Evolutionary conservation across 164 flowering plant species (phyloP), one percentile per base, ranked within the genome.

Genomic region (Tetrastigma voinierianum): DNA sequence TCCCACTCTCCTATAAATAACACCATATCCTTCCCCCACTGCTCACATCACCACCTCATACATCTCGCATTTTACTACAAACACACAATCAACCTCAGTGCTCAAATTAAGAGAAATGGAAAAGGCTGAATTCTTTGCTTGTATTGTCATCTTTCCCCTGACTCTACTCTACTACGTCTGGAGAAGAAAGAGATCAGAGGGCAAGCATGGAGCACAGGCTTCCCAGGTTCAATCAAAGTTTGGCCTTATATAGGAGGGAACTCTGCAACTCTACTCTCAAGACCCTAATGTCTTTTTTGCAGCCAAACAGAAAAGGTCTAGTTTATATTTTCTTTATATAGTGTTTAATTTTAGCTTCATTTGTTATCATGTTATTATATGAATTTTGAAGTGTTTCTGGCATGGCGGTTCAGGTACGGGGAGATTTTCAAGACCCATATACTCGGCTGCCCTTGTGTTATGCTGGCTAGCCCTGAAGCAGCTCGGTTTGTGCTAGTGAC

Each of bases 401-500:
- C 3, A 8, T 62, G 69, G 54, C 3, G 17, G 55, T 74, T 59
- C 44, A 92, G 96, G 78, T 88, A 87, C 60, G 98, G 98, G 44
- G 91, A 87, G 71, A 85, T 93, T 12, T 90, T 93, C 85, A 90
- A 90, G 83, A 93, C 90, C 17, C 87, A 86, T 64, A 76, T 93
- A 40, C 84, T 91, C 1, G 98, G 98, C 1, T 91, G 86, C 60
- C 94, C 94, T 4, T 74, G 90, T 65, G 86, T 91, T 17, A 88
- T 93, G 94, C 57, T 93, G 76, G 87, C 95, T 0, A 86, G 91
- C 73, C 94, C 94, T 0, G 96, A 91, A 51, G 97, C 98, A 0
- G 81, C 93, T 8, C 66, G 78, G 57, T 86, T 87, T 45, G 97
- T 94, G 64, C 67, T 94, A 55, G 82, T 82, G 65, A 88, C 81